Evolutionary conservation across 768 basidiomycete genomes (phyloP), one percentile per base, ranked within the genome.

Genomic region (Pleurotus eryngii): DNA sequence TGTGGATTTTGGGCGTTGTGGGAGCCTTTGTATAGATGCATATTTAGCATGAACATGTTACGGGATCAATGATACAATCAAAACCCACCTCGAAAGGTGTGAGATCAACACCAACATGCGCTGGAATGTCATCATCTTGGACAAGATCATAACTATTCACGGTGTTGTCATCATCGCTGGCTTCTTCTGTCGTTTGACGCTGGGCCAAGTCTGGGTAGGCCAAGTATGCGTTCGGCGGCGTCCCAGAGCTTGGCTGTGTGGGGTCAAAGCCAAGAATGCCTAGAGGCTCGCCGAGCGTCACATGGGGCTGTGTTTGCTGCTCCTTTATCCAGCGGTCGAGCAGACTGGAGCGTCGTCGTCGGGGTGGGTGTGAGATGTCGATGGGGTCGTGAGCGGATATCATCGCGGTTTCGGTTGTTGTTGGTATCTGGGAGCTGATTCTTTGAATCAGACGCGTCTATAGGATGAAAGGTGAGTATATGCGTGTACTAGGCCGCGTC

Each of bases 291-390:
- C 12, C 38, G 20, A 60, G 60, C 46, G 38, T 54, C 42, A 60
- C 43, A 55, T 53, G 67, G 45, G 57, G 50, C 38, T 43, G 53
- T 51, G 26, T 58, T 45, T 78, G 79, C 64, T 82, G 81, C 51
- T 81, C 79, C 53, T 74, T 68, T 48, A 83, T 81, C 81, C 81
- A 83, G 63, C 78, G 77, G 67, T 80, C 71, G 55, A 83, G 73
- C 68, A 81, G 68, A 63, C 79, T 81, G n/a, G 80, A 80, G 43
- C 75, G 76, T 60, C 72, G 65, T 40, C 71, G 74, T 45, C 73
- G 72, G 20, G 72, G 71, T 56, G 70, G 66, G 30, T 61, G 65
- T 75, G 67, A 80, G 81, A 18, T 80, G 80, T 81, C 80, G 49
- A 81, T 79, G 20, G 78, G 73, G 63, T 83, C 81, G 20, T 77